phyloP scores from a whole-genome alignment of 192 early-diverging fungal species.

The Coemansia sp. region DNA sequence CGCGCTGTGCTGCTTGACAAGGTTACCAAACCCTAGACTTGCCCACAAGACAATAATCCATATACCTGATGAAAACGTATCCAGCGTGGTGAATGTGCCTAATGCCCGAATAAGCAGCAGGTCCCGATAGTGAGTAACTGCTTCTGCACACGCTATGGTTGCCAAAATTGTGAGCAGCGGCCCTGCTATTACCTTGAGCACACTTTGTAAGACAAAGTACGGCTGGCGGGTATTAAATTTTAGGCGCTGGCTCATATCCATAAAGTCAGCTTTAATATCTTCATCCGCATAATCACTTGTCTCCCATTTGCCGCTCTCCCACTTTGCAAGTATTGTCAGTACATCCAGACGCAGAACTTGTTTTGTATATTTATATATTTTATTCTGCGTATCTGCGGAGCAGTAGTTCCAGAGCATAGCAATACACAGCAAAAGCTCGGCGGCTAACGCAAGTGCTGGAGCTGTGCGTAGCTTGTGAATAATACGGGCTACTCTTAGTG shows the following conservation, averaged over 20 bases:
- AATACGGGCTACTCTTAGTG: neutral
- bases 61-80: neutral
- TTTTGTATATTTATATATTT: neutral
- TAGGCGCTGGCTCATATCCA: neutral
- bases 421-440: neutral
- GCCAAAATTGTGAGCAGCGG: neutral
- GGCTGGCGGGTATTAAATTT: conserved; percentile 2
- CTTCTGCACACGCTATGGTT: neutral
- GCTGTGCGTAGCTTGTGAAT: neutral
- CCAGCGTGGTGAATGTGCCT: conserved; percentile 3
- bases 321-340: neutral
- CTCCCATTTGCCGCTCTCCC: conserved; percentile 5
- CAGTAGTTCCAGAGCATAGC: neutral
- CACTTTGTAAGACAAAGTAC: conserved; percentile 2
- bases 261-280: neutral
- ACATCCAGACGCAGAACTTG: neutral
- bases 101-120: conserved; percentile 8
- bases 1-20: neutral
- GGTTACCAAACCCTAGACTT: neutral
- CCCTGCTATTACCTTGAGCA: neutral
- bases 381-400: neutral
- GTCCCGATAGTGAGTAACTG: neutral
- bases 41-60: conserved; percentile 11
- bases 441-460: neutral
- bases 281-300: neutral